Conservation (phyloP, 164 flowering plant genomes). For the Piper longum region DNA sequence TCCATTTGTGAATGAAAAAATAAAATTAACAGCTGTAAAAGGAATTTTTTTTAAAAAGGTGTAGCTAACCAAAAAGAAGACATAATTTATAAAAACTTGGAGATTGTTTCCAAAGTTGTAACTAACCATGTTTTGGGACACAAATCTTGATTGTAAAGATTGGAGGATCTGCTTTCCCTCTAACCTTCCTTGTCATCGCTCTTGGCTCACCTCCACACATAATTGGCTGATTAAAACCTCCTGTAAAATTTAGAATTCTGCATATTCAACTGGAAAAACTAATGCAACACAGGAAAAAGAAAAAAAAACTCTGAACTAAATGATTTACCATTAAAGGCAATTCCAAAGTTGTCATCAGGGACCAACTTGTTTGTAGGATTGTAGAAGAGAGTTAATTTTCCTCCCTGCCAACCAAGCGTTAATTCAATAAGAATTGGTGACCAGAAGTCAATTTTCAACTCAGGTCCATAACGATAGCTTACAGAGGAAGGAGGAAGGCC, state of each 20-base stretch:
- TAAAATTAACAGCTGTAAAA: conserved; percentile 58
- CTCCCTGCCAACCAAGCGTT: conserved; percentile 44
- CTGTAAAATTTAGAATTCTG: conserved; percentile 17
- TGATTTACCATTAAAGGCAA: conserved; percentile 71
- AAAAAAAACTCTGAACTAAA: neutral
- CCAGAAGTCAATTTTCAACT: conserved; percentile 6
- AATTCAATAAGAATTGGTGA: conserved; percentile 4
- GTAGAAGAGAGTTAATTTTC: conserved; percentile 65
- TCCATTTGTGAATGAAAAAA: conserved; percentile 91
- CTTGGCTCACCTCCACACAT: conserved; percentile 97
- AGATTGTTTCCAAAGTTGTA: neutral
- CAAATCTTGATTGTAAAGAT: conserved; percentile 66
- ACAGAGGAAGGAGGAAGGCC: conserved; percentile 87
- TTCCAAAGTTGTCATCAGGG: conserved; percentile 68
- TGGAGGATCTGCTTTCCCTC: conserved; percentile 81
- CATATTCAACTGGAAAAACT: no score
- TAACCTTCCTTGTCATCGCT: conserved; percentile 48
- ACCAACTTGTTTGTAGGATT: conserved; percentile 55
- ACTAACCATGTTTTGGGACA: conserved; percentile 80
- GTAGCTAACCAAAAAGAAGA: no score
- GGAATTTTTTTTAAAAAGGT: neutral
- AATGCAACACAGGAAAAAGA: neutral
- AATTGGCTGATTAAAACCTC: conserved; percentile 94
- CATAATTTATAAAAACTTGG: no score
- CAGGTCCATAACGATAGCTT: conserved; percentile 14